Conservation (phyloP, 148 eudicot species). For the Chenopodium berlandieri region DNA sequence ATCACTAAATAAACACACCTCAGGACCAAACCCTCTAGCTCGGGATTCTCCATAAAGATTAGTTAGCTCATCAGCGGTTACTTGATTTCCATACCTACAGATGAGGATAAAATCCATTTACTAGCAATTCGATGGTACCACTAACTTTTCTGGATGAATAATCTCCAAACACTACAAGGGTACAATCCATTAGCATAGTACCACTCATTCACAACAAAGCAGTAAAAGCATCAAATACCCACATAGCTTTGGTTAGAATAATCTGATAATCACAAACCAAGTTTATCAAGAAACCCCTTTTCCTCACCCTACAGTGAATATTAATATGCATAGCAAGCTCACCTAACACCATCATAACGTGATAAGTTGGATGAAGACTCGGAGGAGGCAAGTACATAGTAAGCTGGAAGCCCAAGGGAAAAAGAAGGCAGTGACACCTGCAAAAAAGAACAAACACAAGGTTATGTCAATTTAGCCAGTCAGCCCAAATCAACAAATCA, state of each 20-base stretch:
- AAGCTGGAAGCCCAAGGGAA: slow-evolving; percentile 95
- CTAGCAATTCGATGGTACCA: not conserved
- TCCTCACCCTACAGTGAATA: not conserved
- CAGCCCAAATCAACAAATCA: slow-evolving; percentile 2
- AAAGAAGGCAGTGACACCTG: slow-evolving; percentile 96
- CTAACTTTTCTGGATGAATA: slow-evolving; percentile 4
- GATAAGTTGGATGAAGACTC: slow-evolving; percentile 96
- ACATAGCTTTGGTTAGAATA: not conserved
- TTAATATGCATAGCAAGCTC: slow-evolving; percentile 8
- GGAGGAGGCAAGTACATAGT: slow-evolving; percentile 91
- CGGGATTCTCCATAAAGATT: slow-evolving; percentile 77
- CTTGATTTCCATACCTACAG: slow-evolving; percentile 85
- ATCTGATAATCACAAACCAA: not conserved
- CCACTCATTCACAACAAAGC: not conserved
- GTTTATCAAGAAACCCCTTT: not conserved
- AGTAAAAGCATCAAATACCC: not conserved
- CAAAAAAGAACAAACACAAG: not conserved
- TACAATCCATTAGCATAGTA: not conserved
- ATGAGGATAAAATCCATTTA: slow-evolving; percentile 1
- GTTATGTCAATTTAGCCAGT: not conserved
- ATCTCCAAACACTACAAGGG: not conserved
- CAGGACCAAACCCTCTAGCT: slow-evolving; percentile 88
- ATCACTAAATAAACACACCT: slow-evolving; percentile 46
- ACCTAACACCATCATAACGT: slow-evolving; percentile 96
- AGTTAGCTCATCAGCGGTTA: slow-evolving; percentile 69